Conservation (phyloP, 1,284 basidiomycete genomes). For the Neonothopanus nambi region DNA sequence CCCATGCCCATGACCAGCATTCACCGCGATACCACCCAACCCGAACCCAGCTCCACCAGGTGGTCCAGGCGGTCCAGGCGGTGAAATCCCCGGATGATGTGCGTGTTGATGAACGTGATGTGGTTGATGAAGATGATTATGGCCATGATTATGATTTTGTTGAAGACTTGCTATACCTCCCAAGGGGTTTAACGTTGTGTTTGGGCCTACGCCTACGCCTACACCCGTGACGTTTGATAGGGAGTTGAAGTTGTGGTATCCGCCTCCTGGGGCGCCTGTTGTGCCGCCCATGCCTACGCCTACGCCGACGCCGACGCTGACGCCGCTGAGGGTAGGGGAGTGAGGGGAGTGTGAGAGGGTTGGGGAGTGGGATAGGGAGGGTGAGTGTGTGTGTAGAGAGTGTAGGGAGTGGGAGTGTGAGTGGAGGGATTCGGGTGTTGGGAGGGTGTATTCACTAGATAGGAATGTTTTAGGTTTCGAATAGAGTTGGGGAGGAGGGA, state of each 20-base stretch:
- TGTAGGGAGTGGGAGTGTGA: conserved; percentile 22
- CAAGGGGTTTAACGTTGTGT: no score
- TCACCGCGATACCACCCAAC: no score
- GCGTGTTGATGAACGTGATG: neutral
- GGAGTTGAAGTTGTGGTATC: neutral
- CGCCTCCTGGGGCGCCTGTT: neutral
- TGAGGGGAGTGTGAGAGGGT: neutral
- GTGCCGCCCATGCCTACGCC: neutral
- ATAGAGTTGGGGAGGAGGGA: neutral
- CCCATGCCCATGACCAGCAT: no score
- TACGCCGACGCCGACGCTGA: no score
- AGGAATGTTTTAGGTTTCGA: no score
- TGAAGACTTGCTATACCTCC: neutral
- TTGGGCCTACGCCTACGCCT: no score
- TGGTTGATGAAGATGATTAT: neutral
- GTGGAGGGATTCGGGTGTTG: conserved; percentile 38
- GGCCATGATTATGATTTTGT: no score
- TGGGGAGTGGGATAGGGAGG: conserved; percentile 19
- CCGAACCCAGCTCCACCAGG: no score
- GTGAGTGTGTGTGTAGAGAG: conserved; percentile 22
- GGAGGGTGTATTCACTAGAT: conserved; percentile 38
- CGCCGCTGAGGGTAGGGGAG: no score
- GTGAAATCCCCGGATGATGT: neutral
- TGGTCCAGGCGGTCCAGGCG: no score
- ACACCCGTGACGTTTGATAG: neutral